phyloP scores from a whole-genome alignment of 2,329 filamentous ascomycete genomes.

The Fusarium sp. region DNA sequence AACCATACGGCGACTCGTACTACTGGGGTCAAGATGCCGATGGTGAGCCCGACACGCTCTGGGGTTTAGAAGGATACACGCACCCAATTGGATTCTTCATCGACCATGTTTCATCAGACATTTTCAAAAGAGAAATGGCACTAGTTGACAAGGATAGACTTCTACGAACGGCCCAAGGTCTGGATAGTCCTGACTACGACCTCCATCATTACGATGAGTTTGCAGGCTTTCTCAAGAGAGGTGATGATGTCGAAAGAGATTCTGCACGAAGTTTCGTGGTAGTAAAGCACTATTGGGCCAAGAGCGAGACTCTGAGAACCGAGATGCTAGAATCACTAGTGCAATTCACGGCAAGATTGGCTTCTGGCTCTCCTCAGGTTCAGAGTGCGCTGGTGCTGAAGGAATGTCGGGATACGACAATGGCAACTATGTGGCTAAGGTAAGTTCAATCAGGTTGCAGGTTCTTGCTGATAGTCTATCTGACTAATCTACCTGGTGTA shows the following conservation, averaged over 20 bases:
- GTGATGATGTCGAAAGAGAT: not conserved
- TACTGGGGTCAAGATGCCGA: not conserved
- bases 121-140: not conserved
- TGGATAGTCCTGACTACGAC: not conserved
- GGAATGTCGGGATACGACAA: not conserved
- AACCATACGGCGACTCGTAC: not conserved
- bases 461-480: too few species aligned
- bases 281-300: not conserved
- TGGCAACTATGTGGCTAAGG: not conserved
- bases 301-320: not conserved
- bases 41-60: not conserved
- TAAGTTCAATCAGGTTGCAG: not conserved
- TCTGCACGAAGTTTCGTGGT: not conserved
- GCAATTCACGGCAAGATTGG: not conserved
- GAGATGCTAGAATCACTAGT: accelerated
- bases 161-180: not conserved
- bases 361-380: not conserved
- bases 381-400: not conserved
- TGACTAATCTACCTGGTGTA: not conserved
- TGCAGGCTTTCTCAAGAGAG: not conserved
- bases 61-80: not conserved
- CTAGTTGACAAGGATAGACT: not conserved
- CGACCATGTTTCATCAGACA: not conserved
- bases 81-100: not conserved
- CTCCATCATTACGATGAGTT: not conserved